Base-by-base conservation (phyloP, 164 flowering plant genomes). In the Piper longum region DNA sequence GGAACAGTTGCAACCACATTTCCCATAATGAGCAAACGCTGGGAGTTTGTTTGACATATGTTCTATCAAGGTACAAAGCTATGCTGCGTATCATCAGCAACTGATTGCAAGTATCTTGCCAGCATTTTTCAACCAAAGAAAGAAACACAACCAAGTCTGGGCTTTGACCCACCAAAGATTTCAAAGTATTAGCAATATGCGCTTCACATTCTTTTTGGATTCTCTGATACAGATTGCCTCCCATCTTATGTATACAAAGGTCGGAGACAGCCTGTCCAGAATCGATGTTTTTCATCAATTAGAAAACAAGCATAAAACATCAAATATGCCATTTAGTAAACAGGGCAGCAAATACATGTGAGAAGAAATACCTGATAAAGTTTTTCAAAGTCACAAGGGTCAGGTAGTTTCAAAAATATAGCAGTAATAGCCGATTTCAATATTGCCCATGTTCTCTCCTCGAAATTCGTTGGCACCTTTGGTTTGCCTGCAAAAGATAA, bases 81-180 rank as follows among this genome's bases (percentile, higher is more conserved):
- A 95, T 95, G 60, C 93, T 84, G 59, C 99, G 99, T 58, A 95
- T 95, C 93, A 87, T 83, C 75, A 91, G 73, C 96, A 95, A 82
- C 75, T 95, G 97, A 67, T 86, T 95, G 77, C 97, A 95, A 73
- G 88, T 79, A 68, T 89, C 96, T 71, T 95, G 97, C 99, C 99
- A 95, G 73, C 96, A 83, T 69, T 83, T 87, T 85, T 88, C 91
- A 43, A 91, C 91, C 63, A 85, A 85, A 54, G 96, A 82, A 66
- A 95, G 74, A 75, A 95, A 95, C 43, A 95, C 99, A 68, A 79
- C 83, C 75, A 89, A 78, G 77, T 95, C 99, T 61, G 91, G 95
- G 72, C 96, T 95, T 72, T 89, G 96, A 64, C 96, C 99, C 67
- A 88, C 91, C 77, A 95, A 76, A 45, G 93, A 81, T 61, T 77